Evolutionary conservation across 345 rosid genomes (phyloP).

Genomic region (Jatropha curcas): DNA sequence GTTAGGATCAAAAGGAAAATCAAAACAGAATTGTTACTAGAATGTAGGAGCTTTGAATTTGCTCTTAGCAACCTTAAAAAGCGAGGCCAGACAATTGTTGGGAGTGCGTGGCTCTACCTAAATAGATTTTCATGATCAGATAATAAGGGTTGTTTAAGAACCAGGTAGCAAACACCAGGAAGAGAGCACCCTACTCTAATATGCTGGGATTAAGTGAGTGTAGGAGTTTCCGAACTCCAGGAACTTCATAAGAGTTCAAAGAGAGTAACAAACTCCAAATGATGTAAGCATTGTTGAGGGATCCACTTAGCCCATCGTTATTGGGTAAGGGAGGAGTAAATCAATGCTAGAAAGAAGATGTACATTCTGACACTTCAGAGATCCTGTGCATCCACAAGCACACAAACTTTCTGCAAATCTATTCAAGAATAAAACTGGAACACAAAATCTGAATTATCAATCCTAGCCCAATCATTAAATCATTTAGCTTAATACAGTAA

Average conservation of each 20-base stretch:
- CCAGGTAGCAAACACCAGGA: not conserved
- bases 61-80: not conserved
- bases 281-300: constrained; percentile 37
- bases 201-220: constrained; percentile 5
- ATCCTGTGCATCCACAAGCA: not conserved
- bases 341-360: constrained; percentile 17
- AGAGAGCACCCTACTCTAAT: not conserved
- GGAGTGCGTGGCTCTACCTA: not conserved
- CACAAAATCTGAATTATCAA: not conserved
- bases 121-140: not conserved
- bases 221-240: constrained; percentile 52
- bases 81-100: not conserved
- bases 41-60: not conserved
- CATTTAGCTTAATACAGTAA: not conserved
- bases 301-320: constrained; percentile 22
- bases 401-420: not conserved
- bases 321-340: constrained; percentile 15
- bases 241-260: constrained; percentile 37
- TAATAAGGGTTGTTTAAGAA: not conserved
- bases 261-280: constrained; percentile 46
- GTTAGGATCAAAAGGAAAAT: not conserved
- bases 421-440: not conserved
- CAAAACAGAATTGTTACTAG: not conserved
- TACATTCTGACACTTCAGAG: too few species aligned
- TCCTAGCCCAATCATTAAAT: not conserved